These are phyloP conservation scores for Delitschia confertaspora DNA, from an alignment of 495 filamentous ascomycete species.

Conservation along the genomic window DNA sequence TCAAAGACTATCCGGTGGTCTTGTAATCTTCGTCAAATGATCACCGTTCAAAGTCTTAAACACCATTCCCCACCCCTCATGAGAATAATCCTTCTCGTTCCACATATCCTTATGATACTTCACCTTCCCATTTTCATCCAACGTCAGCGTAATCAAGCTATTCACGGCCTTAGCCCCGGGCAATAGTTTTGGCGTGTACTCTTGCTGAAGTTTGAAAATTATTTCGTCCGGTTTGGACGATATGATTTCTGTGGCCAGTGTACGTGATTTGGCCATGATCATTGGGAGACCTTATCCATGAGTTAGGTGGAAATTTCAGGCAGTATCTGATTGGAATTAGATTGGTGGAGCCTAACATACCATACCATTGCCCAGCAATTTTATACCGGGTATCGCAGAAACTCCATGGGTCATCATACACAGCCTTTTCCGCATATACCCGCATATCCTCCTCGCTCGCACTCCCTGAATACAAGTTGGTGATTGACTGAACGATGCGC, in stretches of 20 bases:
- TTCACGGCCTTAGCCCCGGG: conserved; percentile 37
- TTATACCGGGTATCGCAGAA: conserved; percentile 45
- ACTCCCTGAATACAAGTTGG: conserved; percentile 40
- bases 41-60: conserved; percentile 45
- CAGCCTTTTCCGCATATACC: conserved; percentile 39
- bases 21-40: conserved; percentile 37
- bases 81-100: conserved; percentile 45
- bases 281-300: conserved; percentile 32
- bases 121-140: conserved; percentile 40
- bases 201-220: conserved; percentile 41
- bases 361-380: conserved; percentile 45
- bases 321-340: neutral
- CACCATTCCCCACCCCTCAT: conserved; percentile 41
- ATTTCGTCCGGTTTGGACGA: conserved; percentile 31
- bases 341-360: conserved; percentile 23
- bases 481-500: conserved; percentile 37
- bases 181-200: conserved; percentile 37
- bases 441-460: conserved; percentile 42
- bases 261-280: conserved; percentile 36
- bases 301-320: neutral
- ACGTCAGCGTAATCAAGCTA: conserved; percentile 35
- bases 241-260: conserved; percentile 38
- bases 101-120: conserved; percentile 47
- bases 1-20: conserved; percentile 28
- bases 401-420: conserved; percentile 45